Percentiles rank a stretch among this genome's conserved stretches.
phyloP scores from a whole-genome alignment of 192 early-diverging fungal genomes.

The Linnemannia hyalina region DNA sequence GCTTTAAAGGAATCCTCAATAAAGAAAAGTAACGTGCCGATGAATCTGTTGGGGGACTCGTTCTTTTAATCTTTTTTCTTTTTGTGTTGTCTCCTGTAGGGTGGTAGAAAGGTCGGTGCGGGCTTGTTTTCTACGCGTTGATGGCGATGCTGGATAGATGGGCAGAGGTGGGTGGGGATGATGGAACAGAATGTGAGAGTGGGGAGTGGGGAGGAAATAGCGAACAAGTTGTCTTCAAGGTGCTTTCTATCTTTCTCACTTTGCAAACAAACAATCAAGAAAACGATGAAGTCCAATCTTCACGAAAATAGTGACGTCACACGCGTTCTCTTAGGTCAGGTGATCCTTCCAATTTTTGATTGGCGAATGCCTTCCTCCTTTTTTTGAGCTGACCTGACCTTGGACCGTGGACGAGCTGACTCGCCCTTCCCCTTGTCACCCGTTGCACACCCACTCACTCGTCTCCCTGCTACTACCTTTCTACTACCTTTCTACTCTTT shows the following conservation, averaged over 20 bases:
- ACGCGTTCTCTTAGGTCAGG: not conserved
- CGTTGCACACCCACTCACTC: not conserved
- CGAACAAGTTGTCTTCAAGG: not conserved
- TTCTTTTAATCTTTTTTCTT: not conserved
- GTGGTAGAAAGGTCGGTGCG: not conserved
- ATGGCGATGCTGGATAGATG: not conserved
- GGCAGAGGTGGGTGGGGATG: not conserved
- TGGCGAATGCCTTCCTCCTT: not conserved
- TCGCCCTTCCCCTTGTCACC: no score
- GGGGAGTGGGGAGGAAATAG: not conserved
- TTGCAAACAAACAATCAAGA: not conserved
- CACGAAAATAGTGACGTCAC: not conserved
- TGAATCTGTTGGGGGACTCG: not conserved
- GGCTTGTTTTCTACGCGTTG: not conserved
- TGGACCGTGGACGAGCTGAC: no score
- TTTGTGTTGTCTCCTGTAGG: not conserved
- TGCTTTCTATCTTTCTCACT: not conserved
- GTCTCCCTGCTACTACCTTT: not conserved
- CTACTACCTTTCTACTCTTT: not conserved
- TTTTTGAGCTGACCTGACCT: not conserved
- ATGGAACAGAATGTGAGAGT: not conserved
- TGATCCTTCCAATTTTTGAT: not conserved
- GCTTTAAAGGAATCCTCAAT: slow-evolving; percentile 2
- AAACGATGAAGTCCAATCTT: not conserved
- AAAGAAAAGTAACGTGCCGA: slow-evolving; percentile 7